Percentiles rank a stretch among this genome's conserved stretches.
phyloP scores from a whole-genome alignment of 306 rosid genomes.

The Rosa rugosa region DNA sequence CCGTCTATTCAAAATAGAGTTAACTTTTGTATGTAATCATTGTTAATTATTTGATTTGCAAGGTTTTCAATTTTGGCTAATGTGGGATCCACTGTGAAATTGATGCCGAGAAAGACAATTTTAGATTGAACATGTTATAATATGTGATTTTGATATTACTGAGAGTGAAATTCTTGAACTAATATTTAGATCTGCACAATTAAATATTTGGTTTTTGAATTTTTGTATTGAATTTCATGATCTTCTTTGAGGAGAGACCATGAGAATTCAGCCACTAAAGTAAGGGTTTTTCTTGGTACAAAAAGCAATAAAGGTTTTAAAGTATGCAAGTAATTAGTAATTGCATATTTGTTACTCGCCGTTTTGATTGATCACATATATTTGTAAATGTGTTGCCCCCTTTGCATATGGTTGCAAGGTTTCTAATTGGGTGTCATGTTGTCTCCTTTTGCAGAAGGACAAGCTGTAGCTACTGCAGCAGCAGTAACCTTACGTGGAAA shows the following conservation, averaged over 20 bases:
- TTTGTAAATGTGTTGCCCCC: not conserved
- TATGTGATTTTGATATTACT: not conserved
- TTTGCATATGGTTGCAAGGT: not conserved
- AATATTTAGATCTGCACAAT: not conserved
- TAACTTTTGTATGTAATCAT: not conserved
- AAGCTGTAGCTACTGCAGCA: conserved; percentile 62
- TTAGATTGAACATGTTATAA: not conserved
- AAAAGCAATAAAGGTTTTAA: not conserved
- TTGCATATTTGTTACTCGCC: not conserved
- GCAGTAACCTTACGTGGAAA: conserved; percentile 51
- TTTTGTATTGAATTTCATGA: not conserved
- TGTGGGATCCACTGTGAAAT: conserved; percentile 9
- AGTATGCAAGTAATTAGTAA: not conserved
- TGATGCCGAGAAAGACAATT: not conserved
- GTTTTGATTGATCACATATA: not conserved
- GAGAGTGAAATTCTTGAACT: not conserved
- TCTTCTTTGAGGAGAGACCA: not conserved
- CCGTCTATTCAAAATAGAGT: not conserved
- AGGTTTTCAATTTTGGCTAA: not conserved
- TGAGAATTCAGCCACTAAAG: not conserved
- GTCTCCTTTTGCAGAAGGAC: conserved; percentile 54
- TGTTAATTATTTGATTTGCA: not conserved
- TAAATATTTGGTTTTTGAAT: not conserved
- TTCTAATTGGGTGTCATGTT: not conserved
- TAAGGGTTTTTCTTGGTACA: not conserved